Conservation (phyloP, 257 asterid species). For the Forsythia viridissima region DNA sequence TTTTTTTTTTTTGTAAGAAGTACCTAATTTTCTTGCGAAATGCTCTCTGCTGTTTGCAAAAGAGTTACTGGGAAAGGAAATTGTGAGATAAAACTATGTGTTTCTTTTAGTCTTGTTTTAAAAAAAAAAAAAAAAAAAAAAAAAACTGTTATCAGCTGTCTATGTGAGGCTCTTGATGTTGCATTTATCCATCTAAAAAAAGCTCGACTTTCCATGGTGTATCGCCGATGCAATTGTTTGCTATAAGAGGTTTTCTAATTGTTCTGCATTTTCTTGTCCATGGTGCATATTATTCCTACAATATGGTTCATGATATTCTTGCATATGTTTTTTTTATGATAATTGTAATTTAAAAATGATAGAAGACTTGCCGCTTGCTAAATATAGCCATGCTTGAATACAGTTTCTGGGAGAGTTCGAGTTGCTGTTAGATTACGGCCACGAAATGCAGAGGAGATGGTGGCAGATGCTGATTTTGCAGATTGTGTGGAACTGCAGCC, state of each 20-base stretch:
- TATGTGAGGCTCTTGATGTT: neutral
- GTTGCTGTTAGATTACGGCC: constrained; percentile 92
- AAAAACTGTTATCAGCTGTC: neutral
- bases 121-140: too few species aligned
- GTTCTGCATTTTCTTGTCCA: neutral
- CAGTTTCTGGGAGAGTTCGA: constrained; percentile 80
- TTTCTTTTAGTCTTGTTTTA: too few species aligned
- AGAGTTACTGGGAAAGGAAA: neutral
- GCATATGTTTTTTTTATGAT: constrained; percentile 10
- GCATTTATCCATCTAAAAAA: too few species aligned
- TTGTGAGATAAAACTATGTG: neutral
- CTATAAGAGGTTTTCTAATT: constrained; percentile 1
- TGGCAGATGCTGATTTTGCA: constrained; percentile 81
- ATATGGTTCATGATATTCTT: constrained; percentile 7
- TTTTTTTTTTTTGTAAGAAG: neutral
- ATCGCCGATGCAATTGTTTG: constrained; percentile 7
- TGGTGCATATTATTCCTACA: neutral
- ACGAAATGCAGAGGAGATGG: constrained; percentile 76
- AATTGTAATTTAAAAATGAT: constrained; percentile 6
- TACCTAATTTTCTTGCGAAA: neutral
- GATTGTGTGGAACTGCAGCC: constrained; percentile 96
- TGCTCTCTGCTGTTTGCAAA: neutral
- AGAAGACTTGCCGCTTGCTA: constrained; percentile 5
- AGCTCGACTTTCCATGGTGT: neutral
- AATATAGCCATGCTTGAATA: constrained; percentile 17